Conservation (phyloP, 2,329 filamentous ascomycete genomes). For the Cucurbitaria berberidis region DNA sequence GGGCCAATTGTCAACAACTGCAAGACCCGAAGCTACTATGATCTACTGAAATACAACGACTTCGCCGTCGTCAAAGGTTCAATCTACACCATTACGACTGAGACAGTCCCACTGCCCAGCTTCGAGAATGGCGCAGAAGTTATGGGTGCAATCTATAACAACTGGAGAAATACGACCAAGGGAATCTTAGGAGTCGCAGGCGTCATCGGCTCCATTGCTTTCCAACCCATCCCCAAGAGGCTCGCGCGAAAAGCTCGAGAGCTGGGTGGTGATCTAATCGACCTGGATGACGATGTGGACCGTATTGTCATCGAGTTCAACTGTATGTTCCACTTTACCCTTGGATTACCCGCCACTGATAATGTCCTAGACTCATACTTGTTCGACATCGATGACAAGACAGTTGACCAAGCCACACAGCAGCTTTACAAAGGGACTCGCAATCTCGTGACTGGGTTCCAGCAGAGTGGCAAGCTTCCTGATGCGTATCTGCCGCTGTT, state of each 20-base stretch:
- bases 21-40: constrained; percentile 56
- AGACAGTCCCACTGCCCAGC: constrained; percentile 31
- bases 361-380: constrained; percentile 35
- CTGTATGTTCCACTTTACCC: constrained; percentile 19
- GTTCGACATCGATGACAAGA: constrained; percentile 41
- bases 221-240: constrained; percentile 35
- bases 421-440: constrained; percentile 47
- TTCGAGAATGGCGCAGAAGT: constrained; percentile 25
- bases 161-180: constrained; percentile 33
- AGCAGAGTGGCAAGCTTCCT: constrained; percentile 44
- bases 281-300: constrained; percentile 49
- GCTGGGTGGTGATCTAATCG: constrained; percentile 42
- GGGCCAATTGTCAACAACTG: constrained; percentile 51
- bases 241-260: constrained; percentile 28
- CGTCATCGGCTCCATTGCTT: constrained; percentile 35
- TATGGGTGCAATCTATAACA: constrained; percentile 23
- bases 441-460: constrained; percentile 44
- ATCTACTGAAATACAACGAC: constrained; percentile 56
- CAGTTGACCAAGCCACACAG: constrained; percentile 48
- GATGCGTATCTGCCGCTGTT: constrained; percentile 54
- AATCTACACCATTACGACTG: constrained; percentile 40
- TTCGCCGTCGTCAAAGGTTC: constrained; percentile 36
- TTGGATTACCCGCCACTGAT: background rate
- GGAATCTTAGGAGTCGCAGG: constrained; percentile 24
- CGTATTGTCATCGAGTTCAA: constrained; percentile 54